These are phyloP conservation scores for Ophiorrhiza pumila DNA, from an alignment of 257 asterid genomes.

Conservation along the genomic window DNA sequence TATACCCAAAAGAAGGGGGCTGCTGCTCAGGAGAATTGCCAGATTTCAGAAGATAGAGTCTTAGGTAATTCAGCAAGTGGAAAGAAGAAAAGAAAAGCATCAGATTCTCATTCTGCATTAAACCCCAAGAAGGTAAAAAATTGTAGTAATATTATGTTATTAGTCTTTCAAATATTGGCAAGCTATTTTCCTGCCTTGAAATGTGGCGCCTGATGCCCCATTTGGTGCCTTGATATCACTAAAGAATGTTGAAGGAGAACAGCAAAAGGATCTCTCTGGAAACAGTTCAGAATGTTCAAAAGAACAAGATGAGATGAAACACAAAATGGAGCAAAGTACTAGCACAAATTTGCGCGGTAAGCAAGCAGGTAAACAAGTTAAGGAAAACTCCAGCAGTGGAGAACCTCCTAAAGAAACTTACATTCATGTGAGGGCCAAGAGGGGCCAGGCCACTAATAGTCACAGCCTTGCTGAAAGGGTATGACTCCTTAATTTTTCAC, in stretches of 20 bases:
- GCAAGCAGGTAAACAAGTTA: conserved; percentile 50
- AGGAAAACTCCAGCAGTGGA: conserved; percentile 41
- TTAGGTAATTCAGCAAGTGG: conserved; percentile 47
- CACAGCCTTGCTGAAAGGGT: conserved; percentile 99
- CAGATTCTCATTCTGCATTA: conserved; percentile 32
- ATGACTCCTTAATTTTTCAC: conserved; percentile 9
- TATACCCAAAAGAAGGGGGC: conserved; percentile 27
- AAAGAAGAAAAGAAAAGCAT: conserved; percentile 59
- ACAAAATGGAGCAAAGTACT: conserved; percentile 37
- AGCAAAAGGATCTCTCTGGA: conserved; percentile 44
- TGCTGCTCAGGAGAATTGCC: conserved; percentile 36
- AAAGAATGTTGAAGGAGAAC: conserved; percentile 54
- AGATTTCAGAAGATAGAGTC: conserved; percentile 34
- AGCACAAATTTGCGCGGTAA: conserved; percentile 33
- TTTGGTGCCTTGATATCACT: conserved; percentile 9
- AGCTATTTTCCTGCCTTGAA: conserved; percentile 2
- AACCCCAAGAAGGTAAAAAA: conserved; percentile 37
- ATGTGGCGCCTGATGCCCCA: conserved; percentile 4
- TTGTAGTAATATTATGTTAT: background rate
- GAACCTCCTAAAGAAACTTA: conserved; percentile 72
- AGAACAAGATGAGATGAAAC: conserved; percentile 43
- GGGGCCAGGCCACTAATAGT: conserved; percentile 95
- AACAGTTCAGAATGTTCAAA: conserved; percentile 45
- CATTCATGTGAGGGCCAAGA: conserved; percentile 84
- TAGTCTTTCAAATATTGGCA: background rate